A percentile compares a stretch with the other conserved stretches of the same genome.
Evolutionary conservation across 2,329 filamentous ascomycete genomes (phyloP).

Genomic region (Mycocentrospora acerina): DNA sequence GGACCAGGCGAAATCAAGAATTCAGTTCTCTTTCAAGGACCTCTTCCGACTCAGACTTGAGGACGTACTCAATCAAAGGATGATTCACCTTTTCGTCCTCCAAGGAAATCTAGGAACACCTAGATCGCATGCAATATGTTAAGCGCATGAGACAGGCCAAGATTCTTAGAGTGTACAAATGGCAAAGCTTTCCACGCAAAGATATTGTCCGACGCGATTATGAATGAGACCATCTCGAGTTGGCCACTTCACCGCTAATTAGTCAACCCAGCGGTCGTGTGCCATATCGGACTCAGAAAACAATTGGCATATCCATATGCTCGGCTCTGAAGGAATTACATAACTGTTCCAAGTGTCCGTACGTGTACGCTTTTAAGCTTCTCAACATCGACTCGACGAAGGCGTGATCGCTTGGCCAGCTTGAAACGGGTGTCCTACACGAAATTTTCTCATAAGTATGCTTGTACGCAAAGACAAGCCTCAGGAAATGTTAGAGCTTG

Average conservation of each 20-base stretch:
- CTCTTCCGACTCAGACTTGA: too few relatives aligned
- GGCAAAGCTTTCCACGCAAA: not conserved
- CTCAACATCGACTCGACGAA: conserved; percentile 4
- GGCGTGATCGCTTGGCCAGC: conserved; percentile 1
- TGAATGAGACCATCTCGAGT: not conserved
- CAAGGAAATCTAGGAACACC: not conserved
- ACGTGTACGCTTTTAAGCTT: conserved; percentile 2
- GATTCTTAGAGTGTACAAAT: not conserved
- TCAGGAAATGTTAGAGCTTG: conserved; percentile 2
- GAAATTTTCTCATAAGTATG: conserved; percentile 10
- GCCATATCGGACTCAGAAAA: not conserved
- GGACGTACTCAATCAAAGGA: not conserved
- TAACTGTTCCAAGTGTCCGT: not conserved
- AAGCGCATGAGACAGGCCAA: not conserved
- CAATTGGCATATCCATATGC: conserved; percentile 1
- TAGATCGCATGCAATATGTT: not conserved
- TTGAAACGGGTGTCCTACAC: conserved; percentile 5
- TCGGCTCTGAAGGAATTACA: conserved; percentile 3
- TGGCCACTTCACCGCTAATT: not conserved
- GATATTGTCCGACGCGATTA: conserved; percentile 2
- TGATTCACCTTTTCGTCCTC: conserved; percentile 1
- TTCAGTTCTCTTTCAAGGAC: too few relatives aligned
- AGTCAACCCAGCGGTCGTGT: not conserved
- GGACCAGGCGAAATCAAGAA: too few relatives aligned
- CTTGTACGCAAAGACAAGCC: conserved; percentile 2